These are phyloP conservation scores for Globisporangium perplexum DNA, from an alignment of 352 stramenopile genomes.

Conservation along the genomic window DNA sequence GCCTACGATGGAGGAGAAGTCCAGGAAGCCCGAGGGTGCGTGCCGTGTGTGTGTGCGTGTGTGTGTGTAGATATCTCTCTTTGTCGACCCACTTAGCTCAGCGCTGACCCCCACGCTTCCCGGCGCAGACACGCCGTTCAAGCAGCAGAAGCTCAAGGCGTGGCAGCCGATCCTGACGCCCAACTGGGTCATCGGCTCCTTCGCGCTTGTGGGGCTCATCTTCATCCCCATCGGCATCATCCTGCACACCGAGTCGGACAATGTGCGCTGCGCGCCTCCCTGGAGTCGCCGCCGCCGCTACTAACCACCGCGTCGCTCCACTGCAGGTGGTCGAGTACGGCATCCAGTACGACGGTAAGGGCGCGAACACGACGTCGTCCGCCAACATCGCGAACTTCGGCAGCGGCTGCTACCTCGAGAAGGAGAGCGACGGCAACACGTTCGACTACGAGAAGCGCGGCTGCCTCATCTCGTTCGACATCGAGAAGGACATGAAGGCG, in stretches of 20 bases:
- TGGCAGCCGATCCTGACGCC: conserved; percentile 97
- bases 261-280: too few species aligned
- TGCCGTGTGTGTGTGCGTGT: too few species aligned
- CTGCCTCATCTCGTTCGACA: conserved; percentile 83
- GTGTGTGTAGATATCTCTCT: background rate
- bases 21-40: conserved; percentile 77
- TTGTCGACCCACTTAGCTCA: background rate
- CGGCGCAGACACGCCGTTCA: conserved; percentile 75
- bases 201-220: conserved; percentile 91
- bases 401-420: conserved; percentile 51
- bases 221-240: conserved; percentile 94
- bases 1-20: conserved; percentile 73
- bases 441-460: conserved; percentile 56
- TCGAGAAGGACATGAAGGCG: conserved; percentile 92
- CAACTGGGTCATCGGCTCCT: conserved; percentile 93
- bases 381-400: conserved; percentile 58
- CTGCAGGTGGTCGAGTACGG: conserved; percentile 85
- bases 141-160: conserved; percentile 89
- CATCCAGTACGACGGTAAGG: conserved; percentile 85
- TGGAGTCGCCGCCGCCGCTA: too few species aligned
- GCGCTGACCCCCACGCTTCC: too few species aligned
- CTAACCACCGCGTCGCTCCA: too few species aligned
- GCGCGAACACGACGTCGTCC: conserved; percentile 26
- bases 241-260: conserved; percentile 81
- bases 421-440: conserved; percentile 53